Conservation (phyloP, 495 filamentous ascomycete species). For the Cladorrhinum samala region DNA sequence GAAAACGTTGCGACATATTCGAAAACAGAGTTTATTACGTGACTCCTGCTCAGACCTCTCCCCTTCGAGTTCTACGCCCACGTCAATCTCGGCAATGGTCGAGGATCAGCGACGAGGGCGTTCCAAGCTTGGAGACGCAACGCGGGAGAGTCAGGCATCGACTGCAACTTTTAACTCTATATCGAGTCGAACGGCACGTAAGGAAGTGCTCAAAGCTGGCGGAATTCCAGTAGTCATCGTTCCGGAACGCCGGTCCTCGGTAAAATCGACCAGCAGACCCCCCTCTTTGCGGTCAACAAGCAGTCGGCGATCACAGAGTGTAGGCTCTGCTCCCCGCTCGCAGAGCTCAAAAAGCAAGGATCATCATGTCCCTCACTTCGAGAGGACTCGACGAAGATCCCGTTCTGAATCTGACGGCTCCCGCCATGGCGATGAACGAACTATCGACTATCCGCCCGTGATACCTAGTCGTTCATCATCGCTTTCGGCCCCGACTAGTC, state of each 20-base stretch:
- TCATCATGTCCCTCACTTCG: slow-evolving; percentile 23
- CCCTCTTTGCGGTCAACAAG: slow-evolving; percentile 50
- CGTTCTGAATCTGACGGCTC: slow-evolving; percentile 43
- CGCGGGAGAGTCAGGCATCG: slow-evolving; percentile 54
- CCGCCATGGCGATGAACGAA: slow-evolving; percentile 41
- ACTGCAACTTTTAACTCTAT: slow-evolving; percentile 51
- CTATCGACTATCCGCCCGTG: slow-evolving; percentile 53
- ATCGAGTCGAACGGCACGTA: slow-evolving; percentile 47
- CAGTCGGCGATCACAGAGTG: slow-evolving; percentile 42
- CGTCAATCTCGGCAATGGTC: slow-evolving; percentile 23
- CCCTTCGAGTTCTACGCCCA: slow-evolving; percentile 40
- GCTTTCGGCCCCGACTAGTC: slow-evolving; percentile 65
- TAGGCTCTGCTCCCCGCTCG: slow-evolving; percentile 36
- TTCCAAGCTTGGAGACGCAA: slow-evolving; percentile 28
- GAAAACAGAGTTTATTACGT: slow-evolving; percentile 49
- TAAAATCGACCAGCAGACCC: slow-evolving; percentile 44
- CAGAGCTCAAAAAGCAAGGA: slow-evolving; percentile 29
- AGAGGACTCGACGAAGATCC: slow-evolving; percentile 33
- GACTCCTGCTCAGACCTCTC: slow-evolving; percentile 51
- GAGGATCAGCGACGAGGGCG: slow-evolving; percentile 23
- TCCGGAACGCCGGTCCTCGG: slow-evolving; percentile 60
- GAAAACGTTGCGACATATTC: slow-evolving; percentile 61
- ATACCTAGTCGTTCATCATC: slow-evolving; percentile 59
- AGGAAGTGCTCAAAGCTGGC: slow-evolving; percentile 49
- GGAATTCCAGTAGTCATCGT: slow-evolving; percentile 66